Evolutionary conservation across 176 grass and related monocot species (phyloP), one percentile per base, ranked within the genome.

Genomic region (Panicum miliaceum): DNA sequence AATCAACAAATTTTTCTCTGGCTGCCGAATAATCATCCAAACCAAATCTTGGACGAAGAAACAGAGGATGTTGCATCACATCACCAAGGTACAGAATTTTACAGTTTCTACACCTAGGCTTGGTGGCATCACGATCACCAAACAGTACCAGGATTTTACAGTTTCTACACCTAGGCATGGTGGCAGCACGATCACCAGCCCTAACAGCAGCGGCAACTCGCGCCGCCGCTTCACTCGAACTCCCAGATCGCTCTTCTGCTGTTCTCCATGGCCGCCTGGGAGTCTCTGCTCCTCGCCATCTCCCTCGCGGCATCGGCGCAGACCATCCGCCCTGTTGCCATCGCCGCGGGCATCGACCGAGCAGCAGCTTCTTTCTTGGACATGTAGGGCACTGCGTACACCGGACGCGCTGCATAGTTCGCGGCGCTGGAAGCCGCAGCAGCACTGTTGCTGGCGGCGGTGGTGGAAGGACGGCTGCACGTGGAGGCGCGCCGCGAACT

Each of bases 231-330:
- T 60, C 57, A 60, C 57, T 60, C n/a, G 57, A 60, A 22, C 45
- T 54, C 45, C 76, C 64, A 54, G n/a, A 79, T 64, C 2, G 84
- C 74, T 45, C 73, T 69, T 53, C 63, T 26, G 3, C 51, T 26
- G 3, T 59, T 25, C 12, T 67, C 83, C 63, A 58, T 11, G 51
- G 29, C 16, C 18, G 41, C 37, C 56, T 11, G 19, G 54, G 7
- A 16, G 57, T 73, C 42, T 23, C 56, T 64, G 57, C 13, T 38
- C 3, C 56, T 73, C 53, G 38, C 40, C 23, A 18, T 73, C 53
- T 47, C 20, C 23, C 3, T 26, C 19, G 56, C 8, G 9, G 57
- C 57, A 26, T 60, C 26, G 4, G n/a, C 19, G 13, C 43, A 64
- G 58, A 42, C n/a, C n/a, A 12, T 12, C 19, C 45, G 46, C 14